Conservation (phyloP, 495 filamentous ascomycete genomes). For the Penicillium arizonense region DNA sequence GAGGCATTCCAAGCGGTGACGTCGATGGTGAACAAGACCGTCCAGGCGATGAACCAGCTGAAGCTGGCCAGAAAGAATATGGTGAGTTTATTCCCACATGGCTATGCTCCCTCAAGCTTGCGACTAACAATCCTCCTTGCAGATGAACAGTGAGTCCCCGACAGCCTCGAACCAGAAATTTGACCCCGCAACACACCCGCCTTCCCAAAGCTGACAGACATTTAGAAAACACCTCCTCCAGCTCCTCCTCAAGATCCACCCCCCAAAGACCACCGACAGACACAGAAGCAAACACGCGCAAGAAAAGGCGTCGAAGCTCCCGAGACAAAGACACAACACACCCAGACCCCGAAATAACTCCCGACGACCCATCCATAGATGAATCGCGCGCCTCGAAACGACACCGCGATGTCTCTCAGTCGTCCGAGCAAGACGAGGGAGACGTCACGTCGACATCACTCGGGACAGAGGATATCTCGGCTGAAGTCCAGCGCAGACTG, state of each 20-base stretch:
- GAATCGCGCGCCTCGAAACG: conserved; percentile 18
- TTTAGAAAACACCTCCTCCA: background rate
- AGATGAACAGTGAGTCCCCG: conserved; percentile 24
- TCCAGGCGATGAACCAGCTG: conserved; percentile 35
- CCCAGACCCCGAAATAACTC: background rate
- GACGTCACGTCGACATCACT: conserved; percentile 18
- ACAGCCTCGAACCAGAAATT: background rate
- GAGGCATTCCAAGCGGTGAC: conserved; percentile 28
- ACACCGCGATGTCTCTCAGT: conserved; percentile 18
- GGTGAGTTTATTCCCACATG: conserved; percentile 20
- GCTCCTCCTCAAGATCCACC: background rate
- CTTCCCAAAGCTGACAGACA: background rate
- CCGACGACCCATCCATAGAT: background rate
- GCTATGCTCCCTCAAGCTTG: background rate
- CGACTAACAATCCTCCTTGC: conserved; percentile 1
- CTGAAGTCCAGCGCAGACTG: conserved; percentile 41
- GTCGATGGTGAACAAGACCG: conserved; percentile 37
- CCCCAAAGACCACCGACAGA: background rate
- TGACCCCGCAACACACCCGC: background rate
- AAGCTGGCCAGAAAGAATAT: conserved; percentile 32
- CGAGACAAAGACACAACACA: background rate
- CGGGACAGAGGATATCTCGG: conserved; percentile 50
- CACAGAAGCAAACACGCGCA: conserved; percentile 4
- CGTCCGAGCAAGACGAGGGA: conserved; percentile 11
- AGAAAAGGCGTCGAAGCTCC: conserved; percentile 4